Base-by-base conservation (phyloP, 2,329 filamentous ascomycete genomes). In the Arachnomyces sp. region DNA sequence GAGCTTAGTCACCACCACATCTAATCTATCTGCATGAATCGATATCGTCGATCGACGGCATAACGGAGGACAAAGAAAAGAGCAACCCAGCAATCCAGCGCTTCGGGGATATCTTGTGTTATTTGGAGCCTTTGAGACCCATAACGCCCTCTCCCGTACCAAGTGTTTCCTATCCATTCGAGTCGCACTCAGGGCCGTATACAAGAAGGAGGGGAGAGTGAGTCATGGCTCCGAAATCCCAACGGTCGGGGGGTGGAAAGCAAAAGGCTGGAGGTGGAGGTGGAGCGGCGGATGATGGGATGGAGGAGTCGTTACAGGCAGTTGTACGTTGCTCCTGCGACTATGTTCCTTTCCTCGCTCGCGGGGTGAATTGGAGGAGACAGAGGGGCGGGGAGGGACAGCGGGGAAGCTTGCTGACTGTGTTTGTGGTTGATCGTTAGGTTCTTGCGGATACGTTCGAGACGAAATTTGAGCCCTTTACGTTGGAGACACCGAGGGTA, bases 361-460 rank as follows among this genome's bases (percentile, higher is more conserved):
- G 13, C 13, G 36, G 29, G 20, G 14, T 15, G 13, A n/a, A n/a
- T n/a, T n/a, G 18, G 5, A 13, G 28, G 9, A n/a, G 13, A 36
- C 32, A n/a, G 9, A n/a, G n/a, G n/a, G n/a, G 14, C 16, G 18
- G 16, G 31, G 17, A 31, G 20, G 7, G 12, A 14, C 9, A 30
- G 28, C 9, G 15, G 12, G 28, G 17, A 14, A 12, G 17, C 17
- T 28, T 20, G 32, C 11, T 11, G n/a, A 11, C 20, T 28, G 9
- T n/a, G 20, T 28, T 34, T 29, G 14, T 14, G 25, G 36, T 14
- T 7, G 20, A n/a, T n/a, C n/a, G n/a, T n/a, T 55, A 92, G 84
- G 74, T 98, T 43, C 79, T 98, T 49, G 84, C 90, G 49, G 92
- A 98, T 70, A 89, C 87, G 1, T 98, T 94, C 61, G 89, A 96